These are phyloP conservation scores for Lentinula sp. DNA, from an alignment of 768 basidiomycete genomes.

Conservation along the genomic window DNA sequence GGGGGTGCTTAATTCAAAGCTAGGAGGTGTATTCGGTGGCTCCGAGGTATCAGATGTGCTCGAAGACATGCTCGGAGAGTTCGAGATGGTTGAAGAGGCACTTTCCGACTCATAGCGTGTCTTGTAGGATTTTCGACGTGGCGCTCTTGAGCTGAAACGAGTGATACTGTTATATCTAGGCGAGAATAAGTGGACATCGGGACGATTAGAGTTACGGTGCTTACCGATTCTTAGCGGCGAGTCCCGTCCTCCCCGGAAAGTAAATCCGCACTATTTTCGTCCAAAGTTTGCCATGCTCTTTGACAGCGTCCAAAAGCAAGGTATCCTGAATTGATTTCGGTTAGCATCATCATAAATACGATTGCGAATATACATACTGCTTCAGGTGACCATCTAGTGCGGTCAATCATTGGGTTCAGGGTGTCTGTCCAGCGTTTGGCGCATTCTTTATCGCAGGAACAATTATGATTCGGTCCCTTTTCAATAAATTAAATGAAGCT, in stretches of 20 bases:
- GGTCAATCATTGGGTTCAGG: slow-evolving; percentile 53
- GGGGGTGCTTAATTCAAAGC: background rate
- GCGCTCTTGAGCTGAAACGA: background rate
- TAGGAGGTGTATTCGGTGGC: background rate
- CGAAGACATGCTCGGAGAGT: background rate
- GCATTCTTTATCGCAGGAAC: slow-evolving; percentile 35
- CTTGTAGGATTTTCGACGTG: background rate
- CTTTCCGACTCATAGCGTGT: background rate
- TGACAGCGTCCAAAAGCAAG: slow-evolving; percentile 46
- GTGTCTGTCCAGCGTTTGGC: slow-evolving; percentile 61
- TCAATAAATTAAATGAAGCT: slow-evolving; percentile 15
- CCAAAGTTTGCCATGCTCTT: slow-evolving; percentile 54
- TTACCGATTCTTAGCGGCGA: slow-evolving; percentile 56
- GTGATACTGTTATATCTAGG: slow-evolving; percentile 6
- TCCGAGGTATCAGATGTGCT: background rate
- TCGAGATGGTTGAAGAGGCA: background rate
- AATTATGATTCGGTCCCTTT: slow-evolving; percentile 1
- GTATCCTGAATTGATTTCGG: slow-evolving; percentile 33
- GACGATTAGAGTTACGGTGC: background rate
- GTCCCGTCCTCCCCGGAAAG: slow-evolving; percentile 53
- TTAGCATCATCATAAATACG: background rate
- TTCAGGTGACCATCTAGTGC: slow-evolving; percentile 53
- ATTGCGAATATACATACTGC: slow-evolving; percentile 26
- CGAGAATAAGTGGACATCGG: background rate
- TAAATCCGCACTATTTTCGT: slow-evolving; percentile 58